These are phyloP conservation scores for Chlorella sp. DNA, from an alignment of 139 green algal species.

Conservation along the genomic window DNA sequence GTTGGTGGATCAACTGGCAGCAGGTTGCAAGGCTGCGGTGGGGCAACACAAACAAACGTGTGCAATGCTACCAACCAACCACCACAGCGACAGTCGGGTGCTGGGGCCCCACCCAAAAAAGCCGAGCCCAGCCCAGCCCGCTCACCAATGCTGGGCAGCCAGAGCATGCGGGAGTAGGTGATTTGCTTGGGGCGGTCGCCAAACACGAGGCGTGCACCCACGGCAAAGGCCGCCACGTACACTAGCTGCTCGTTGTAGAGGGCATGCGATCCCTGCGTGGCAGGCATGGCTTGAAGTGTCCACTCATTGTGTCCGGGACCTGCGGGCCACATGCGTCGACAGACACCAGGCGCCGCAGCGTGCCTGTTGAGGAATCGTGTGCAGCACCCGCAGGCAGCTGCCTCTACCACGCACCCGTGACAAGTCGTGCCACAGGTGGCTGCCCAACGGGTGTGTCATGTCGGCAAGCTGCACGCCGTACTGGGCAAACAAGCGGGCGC, in stretches of 20 bases:
- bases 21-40: not conserved
- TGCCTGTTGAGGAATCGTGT: too few species aligned
- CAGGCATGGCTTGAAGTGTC: too few species aligned
- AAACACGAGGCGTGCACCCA: constrained; percentile 66
- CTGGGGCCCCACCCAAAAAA: too few species aligned
- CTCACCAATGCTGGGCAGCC: constrained; percentile 27
- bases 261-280: not conserved
- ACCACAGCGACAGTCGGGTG: too few species aligned
- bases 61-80: not conserved
- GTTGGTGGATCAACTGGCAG: not conserved
- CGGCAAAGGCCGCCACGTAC: constrained; percentile 75
- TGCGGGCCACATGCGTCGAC: too few species aligned
- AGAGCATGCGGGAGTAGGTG: constrained; percentile 62
- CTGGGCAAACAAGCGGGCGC: constrained; percentile 31
- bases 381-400: not conserved
- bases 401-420: not conserved
- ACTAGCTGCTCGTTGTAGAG: constrained; percentile 80
- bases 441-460: constrained; percentile 17
- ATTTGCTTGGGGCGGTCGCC: constrained; percentile 80
- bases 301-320: too few species aligned
- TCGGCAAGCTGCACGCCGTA: constrained; percentile 40
- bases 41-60: not conserved
- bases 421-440: constrained; percentile 40
- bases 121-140: not conserved
- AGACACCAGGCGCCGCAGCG: too few species aligned